Evolutionary conservation across 164 flowering plant species (phyloP), one percentile per base, ranked within the genome.

Genomic region (Kalanchoe fedtschenkoi): DNA sequence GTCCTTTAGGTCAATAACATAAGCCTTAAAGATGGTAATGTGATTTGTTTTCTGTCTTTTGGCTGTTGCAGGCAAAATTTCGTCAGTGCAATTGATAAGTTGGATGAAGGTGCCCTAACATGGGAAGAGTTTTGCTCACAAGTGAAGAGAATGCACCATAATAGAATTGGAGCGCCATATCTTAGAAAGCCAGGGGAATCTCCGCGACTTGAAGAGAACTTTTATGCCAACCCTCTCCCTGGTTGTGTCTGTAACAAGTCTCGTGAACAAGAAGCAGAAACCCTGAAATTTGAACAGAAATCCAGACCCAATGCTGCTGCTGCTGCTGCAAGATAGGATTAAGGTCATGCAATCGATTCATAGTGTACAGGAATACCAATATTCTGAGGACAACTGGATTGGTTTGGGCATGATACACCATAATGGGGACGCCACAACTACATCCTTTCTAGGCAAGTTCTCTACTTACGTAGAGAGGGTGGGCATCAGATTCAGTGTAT

Each of bases 211-310:
- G 79, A 77, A 58, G 81, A 80, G 57, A 73, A 47, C 46, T 80
- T 80, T 59, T 80, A 77, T 62, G 79, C 83, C 14, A 80, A 80
- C 60, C 83, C 83, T 38, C 58, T 60, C 26, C 83, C 83, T 1
- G 83, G 76, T 10, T 80, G 83, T 57, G 67, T 80, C 2, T 80
- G 83, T 34, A 37, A 75, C 34, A 58, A 37, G 61, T 51, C 39
- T 33, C 38, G 39, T 17, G 61, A 34, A 13, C 38, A 58, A 58
- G 22, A 21, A 37, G 28, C 61, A 1, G 21, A 1, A 3, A 34
- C 22, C n/a, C 28, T 34, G 28, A 58, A 11, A 34, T 37, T 34
- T 58, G 38, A 58, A 24, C 35, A 33, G 34, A 16, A 3, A 34
- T 21, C 3, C 5, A 33, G 35, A 58, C 34, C 11, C 22, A 35